A percentile compares a stretch with the other conserved stretches of the same genome.
phyloP scores from a whole-genome alignment of 805 yeast genomes.

The Kuraishia cidri region DNA sequence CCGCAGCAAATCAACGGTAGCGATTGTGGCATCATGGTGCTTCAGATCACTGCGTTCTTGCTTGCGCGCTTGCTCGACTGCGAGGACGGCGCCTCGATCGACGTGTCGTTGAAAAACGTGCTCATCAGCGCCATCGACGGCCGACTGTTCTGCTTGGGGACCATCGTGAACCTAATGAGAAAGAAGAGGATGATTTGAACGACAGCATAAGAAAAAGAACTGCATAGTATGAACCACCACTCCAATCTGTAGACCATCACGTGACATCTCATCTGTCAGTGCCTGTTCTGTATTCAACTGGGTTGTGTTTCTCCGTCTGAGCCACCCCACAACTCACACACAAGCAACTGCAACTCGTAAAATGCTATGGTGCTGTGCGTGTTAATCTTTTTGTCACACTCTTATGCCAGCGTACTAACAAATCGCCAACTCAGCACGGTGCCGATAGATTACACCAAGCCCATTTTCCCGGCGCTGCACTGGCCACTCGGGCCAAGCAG shows the following conservation, averaged over 20 bases:
- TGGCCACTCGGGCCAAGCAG: conserved; percentile 47
- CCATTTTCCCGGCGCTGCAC: conserved; percentile 71
- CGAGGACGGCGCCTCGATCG: conserved; percentile 18
- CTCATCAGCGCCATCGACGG: conserved; percentile 39
- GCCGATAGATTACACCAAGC: conserved; percentile 78
- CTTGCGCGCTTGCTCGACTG: conserved; percentile 21
- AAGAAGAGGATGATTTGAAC: conserved; percentile 1
- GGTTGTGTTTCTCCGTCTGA: no score
- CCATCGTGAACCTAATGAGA: conserved; percentile 18
- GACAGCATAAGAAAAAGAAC: not conserved
- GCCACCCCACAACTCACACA: no score
- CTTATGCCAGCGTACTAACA: no score
- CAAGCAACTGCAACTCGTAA: no score
- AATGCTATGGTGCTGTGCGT: no score
- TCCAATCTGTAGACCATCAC: no score
- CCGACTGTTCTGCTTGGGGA: conserved; percentile 31
- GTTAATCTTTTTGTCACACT: no score
- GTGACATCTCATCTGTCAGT: no score
- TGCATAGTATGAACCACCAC: not conserved
- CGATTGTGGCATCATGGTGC: conserved; percentile 51
- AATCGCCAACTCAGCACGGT: no score
- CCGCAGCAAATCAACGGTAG: conserved; percentile 60
- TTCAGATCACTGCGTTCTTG: conserved; percentile 25
- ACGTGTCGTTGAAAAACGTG: conserved; percentile 29
- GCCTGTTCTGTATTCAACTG: no score